phyloP scores from a whole-genome alignment of 2,329 filamentous ascomycete species.

The Penicillium occitanis region DNA sequence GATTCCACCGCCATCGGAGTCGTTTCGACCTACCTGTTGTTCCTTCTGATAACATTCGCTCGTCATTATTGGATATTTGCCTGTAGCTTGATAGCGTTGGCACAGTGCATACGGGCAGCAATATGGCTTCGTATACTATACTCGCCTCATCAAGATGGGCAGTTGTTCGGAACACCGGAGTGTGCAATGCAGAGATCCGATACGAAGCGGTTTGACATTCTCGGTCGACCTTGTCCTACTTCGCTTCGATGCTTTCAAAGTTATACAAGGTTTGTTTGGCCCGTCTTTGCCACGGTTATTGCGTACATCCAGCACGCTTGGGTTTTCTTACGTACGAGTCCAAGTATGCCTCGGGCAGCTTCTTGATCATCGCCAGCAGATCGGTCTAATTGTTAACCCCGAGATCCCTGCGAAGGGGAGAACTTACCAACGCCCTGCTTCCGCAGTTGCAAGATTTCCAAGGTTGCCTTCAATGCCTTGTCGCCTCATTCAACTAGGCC shows the following conservation, averaged over 20 bases:
- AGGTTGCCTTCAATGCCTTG: neutral
- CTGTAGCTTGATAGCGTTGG: constrained; percentile 6
- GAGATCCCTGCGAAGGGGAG: neutral
- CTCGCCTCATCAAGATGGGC: neutral
- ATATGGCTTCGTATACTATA: neutral
- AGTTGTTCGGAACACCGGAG: neutral
- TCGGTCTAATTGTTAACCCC: neutral
- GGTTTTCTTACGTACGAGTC: neutral
- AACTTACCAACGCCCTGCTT: neutral
- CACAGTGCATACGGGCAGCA: neutral
- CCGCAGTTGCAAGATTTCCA: neutral
- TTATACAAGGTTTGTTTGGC: neutral
- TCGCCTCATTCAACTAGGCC: neutral
- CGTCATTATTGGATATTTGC: neutral
- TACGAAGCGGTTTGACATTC: neutral
- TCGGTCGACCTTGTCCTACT: neutral
- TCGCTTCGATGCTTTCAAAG: neutral
- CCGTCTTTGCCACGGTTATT: neutral
- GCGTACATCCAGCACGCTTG: neutral
- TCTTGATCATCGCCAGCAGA: neutral
- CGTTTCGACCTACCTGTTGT: constrained; percentile 12
- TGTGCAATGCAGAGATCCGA: neutral
- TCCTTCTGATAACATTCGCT: neutral
- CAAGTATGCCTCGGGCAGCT: neutral
- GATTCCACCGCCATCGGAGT: neutral